Conservation (phyloP, 2,329 filamentous ascomycete genomes). For the Fonsecaea monophora region DNA sequence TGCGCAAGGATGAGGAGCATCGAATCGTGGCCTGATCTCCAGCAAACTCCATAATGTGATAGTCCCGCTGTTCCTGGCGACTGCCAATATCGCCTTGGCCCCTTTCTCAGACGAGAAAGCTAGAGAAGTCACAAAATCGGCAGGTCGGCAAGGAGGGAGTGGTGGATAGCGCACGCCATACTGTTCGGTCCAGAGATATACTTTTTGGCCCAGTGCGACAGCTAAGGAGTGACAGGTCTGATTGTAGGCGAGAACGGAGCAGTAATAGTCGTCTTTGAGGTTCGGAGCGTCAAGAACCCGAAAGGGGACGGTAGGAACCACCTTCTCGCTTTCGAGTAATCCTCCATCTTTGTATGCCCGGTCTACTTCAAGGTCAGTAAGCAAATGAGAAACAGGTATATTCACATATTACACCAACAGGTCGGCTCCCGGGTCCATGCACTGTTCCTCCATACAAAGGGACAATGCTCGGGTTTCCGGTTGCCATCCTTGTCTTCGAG, state of each 20-base stretch:
- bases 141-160: constrained; percentile 57
- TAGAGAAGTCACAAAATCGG: constrained; percentile 77
- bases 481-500: background rate
- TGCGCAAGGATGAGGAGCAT: constrained; percentile 72
- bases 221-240: constrained; percentile 75
- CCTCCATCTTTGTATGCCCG: constrained; percentile 3
- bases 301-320: constrained; percentile 76
- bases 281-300: constrained; percentile 87
- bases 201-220: constrained; percentile 76
- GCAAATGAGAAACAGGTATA: background rate
- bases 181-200: constrained; percentile 89
- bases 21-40: constrained; percentile 71
- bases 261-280: constrained; percentile 95
- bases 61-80: constrained; percentile 78
- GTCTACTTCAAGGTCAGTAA: constrained; percentile 14
- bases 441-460: constrained; percentile 50
- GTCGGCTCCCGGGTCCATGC: constrained; percentile 47
- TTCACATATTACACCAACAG: constrained; percentile 45
- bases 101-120: constrained; percentile 85
- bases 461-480: constrained; percentile 36
- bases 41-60: constrained; percentile 79
- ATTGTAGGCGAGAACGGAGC: constrained; percentile 87
- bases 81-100: constrained; percentile 79
- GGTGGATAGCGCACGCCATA: constrained; percentile 68
- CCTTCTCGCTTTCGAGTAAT: constrained; percentile 43